These are phyloP conservation scores for Fusarium miscanthi DNA, from an alignment of 2,329 filamentous ascomycete genomes.

Conservation along the genomic window DNA sequence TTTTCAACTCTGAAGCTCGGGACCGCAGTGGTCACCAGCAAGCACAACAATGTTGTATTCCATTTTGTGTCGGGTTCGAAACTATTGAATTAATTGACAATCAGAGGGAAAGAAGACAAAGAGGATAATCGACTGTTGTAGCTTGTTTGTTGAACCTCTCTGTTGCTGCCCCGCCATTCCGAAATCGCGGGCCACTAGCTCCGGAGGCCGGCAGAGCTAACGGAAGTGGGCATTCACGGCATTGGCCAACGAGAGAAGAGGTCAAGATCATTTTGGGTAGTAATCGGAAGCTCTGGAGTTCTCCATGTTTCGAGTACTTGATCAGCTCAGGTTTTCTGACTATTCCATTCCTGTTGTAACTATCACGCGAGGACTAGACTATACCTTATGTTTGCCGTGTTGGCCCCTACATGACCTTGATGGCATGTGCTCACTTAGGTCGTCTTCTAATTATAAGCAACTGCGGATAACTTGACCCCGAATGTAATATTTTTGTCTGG, in stretches of 20 bases:
- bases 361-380: background rate
- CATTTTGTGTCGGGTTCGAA: slow-evolving; percentile 58
- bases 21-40: slow-evolving; percentile 85
- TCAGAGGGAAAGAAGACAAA: background rate
- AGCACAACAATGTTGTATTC: slow-evolving; percentile 84
- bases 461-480: background rate
- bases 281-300: slow-evolving; percentile 8
- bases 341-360: background rate
- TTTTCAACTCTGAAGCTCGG: slow-evolving; percentile 62
- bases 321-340: background rate
- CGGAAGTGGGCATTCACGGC: slow-evolving; percentile 14
- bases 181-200: slow-evolving; percentile 50
- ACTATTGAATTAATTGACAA: background rate
- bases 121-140: slow-evolving; percentile 11
- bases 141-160: slow-evolving; percentile 21
- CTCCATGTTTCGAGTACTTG: background rate
- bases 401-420: background rate
- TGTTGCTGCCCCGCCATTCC: slow-evolving; percentile 50
- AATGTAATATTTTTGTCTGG: slow-evolving; percentile 4
- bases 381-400: background rate
- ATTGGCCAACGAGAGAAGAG: slow-evolving; percentile 38
- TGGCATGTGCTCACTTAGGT: background rate
- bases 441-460: background rate
- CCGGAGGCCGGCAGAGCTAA: slow-evolving; percentile 29
- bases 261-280: slow-evolving; percentile 36